Base-by-base conservation (phyloP, 148 eudicot species). In the Gaultheria prostrata region DNA sequence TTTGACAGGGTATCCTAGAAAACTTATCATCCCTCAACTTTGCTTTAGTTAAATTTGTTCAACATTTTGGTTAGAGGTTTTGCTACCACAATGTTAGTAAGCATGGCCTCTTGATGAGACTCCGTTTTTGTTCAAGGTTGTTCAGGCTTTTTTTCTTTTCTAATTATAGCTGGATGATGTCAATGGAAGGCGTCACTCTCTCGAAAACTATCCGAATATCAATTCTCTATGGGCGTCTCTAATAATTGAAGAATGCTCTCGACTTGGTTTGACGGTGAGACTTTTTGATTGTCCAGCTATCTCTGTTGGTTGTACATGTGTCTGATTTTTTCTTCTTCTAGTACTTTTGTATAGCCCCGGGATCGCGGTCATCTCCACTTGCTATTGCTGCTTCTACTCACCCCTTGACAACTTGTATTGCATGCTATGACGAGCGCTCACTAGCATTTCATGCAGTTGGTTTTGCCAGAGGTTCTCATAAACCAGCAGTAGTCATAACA, bases 271-370 rank as follows among this genome's bases (percentile, higher is more conserved):
- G 86, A 97, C 96, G 95, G 99, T 97, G 83, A 91, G 95, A 65
- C 54, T 67, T 76, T 32, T 83, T 77, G 50, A 49, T 69, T 61
- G 20, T 76, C 30, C 39, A 76, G 54, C 54, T 59, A 32, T 85
- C 43, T 59, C 13, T 69, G 15, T 67, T 53, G 28, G 49, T 65
- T 65, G 33, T 84, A 53, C 82, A 80, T 75, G 78, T 43, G 57
- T 87, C 93, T 94, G 59, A 92, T 87, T 24, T 81, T 35, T 89
- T 85, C 80, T 90, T 80, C 83, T 79, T 89, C 59, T 85, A 97
- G 98, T 95, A 97, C 86, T 95, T 97, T 87, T 97, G 99, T 86
- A 85, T 95, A 92, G 99, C 99, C 87, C 99, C 99, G 80, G 99
- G 99, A 79, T 97, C 96, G 86, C 89, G 99, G 76, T 97, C 99